Evolutionary conservation across 495 filamentous ascomycete species (phyloP), one percentile per base, ranked within the genome.

Genomic region (Aspergillus bertholletiae): DNA sequence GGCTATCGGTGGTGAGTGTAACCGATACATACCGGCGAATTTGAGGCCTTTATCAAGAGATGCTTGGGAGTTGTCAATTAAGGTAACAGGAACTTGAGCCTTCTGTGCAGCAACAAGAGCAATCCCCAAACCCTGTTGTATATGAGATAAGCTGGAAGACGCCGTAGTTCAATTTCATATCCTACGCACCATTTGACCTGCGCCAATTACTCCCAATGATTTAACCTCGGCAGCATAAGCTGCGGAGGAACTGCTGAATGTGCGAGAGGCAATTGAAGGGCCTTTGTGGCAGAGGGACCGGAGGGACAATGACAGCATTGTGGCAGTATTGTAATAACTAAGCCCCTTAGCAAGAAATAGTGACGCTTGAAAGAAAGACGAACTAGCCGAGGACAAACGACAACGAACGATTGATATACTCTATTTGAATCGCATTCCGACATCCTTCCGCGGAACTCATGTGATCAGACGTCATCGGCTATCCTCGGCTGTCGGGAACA

Each of bases 101-200:
- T 81, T 92, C 55, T 88, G 85, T 41, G 94, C 90, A 46, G 95
- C 95, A 18, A 97, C 94, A 23, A 99, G 80, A 13, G 94, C 95
- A 67, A 99, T 97, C 47, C 95, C 95, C 47, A 99, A 78, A 55
- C 95, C 94, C 94, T 97, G 60, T 13, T 55, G 46, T 43, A 21
- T 23, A 43, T 72, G 58, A 64, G 59, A 55, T 21, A 53, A 55
- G 53, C 23, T 46, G 26, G 39, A 12, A 23, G 3, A 3, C 3
- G 21, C 11, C 20, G 28, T 37, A 13, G 23, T n/a, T 13, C 18
- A 22, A n/a, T 15, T 21, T 35, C 8, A 24, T 26, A 7, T 20
- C 15, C 34, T 50, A 54, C 49, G 15, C 9, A 94, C 91, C 91
- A 97, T 97, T 69, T 97, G 95, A 17, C 95, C 95, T 45, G 93